These are phyloP conservation scores for Hanseniaspora hatyaiensis DNA, from an alignment of 805 yeast genomes.

Conservation along the genomic window DNA sequence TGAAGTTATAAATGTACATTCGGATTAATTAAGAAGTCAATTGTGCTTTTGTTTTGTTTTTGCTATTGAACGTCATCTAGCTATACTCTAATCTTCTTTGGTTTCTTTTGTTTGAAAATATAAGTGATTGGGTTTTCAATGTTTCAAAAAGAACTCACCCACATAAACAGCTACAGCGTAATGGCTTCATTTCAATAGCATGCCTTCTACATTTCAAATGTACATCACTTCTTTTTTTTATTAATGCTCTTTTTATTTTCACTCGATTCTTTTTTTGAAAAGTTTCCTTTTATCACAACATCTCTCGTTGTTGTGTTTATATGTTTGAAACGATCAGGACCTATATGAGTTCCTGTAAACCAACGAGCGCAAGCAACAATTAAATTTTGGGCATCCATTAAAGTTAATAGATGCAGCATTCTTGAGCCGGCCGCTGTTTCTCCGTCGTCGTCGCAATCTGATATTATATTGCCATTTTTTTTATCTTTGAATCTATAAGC, in stretches of 20 bases:
- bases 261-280: not conserved
- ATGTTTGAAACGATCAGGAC: conserved; percentile 90
- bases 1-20: too few relatives aligned
- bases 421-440: conserved; percentile 93
- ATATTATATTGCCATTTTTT: conserved; percentile 41
- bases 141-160: too few relatives aligned
- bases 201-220: too few relatives aligned
- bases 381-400: conserved; percentile 73
- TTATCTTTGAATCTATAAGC: conserved; percentile 64
- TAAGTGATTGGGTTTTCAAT: too few relatives aligned
- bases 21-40: too few relatives aligned
- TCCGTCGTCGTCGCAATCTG: conserved; percentile 94
- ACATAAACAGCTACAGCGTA: too few relatives aligned
- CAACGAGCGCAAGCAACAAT: conserved; percentile 76
- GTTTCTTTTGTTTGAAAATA: too few relatives aligned
- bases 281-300: conserved; percentile 58
- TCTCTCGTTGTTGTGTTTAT: conserved; percentile 82
- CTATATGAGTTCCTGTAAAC: conserved; percentile 86
- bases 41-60: too few relatives aligned
- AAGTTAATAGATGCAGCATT: conserved; percentile 61
- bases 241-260: not conserved
- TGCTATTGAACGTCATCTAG: too few relatives aligned
- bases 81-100: too few relatives aligned
- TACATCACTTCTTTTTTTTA: not conserved
- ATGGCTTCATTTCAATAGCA: too few relatives aligned